Evolutionary conservation across 352 stramenopile genomes (phyloP), one percentile per base, ranked within the genome.

Genomic region (Phytophthora multivora): DNA sequence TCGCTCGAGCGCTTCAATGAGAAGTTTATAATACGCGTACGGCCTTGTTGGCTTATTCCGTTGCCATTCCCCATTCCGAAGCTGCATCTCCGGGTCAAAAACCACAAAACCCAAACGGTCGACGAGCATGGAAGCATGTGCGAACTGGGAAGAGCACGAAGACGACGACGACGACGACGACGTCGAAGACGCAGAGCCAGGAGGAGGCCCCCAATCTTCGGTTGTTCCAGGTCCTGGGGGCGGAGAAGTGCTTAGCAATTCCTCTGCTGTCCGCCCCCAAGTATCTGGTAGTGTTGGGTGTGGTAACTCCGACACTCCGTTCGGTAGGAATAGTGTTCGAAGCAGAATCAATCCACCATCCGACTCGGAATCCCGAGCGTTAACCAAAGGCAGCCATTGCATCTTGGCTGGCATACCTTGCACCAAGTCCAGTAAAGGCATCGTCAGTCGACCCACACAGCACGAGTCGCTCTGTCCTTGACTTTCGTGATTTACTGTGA

Each of bases 351-450:
- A 43, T 0, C 71, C 66, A 28, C 52, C 65, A 6, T 52, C 41
- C 9, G 12, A 11, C 2, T 69, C 21, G 4, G 19, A 15, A 26
- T 53, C 42, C n/a, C 7, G 35, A 8, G 21, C 13, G 8, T 38
- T 62, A 8, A 33, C 30, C 15, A 91, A 69, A 16, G 71, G 25
- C 1, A 88, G 45, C 82, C 82, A 91, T 51, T 82, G 77, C 51
- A 86, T 62, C 41, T 89, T 91, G 1, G 79, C 72, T 10, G 82
- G 82, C 49, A 89, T 69, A 0, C 82, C 82, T 43, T 79, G 78
- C 8, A 91, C 67, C 28, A 91, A 62, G 13, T 87, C 72, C 46
- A 86, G 51, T 1, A 91, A 26, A 0, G 75, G 64, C 15, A 89
- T 25, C 7, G 64, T 48, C 2, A 66, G 15, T 4, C 26, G 66